Base-by-base conservation (phyloP, 1,284 basidiomycete genomes). In the Mycena citricolor region DNA sequence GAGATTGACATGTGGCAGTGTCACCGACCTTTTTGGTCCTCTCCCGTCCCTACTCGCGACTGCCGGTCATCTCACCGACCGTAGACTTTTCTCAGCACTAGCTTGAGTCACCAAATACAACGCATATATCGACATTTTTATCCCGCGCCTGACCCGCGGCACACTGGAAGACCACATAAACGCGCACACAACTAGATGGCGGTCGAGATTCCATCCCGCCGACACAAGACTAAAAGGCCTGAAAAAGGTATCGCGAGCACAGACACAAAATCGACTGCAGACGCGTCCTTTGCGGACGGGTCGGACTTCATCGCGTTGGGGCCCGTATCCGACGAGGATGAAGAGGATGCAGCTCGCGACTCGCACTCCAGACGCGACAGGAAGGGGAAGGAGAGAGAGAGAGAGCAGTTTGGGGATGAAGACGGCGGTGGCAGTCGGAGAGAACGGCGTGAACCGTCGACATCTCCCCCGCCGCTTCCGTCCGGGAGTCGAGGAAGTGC, bases 291-390 rank as follows among this genome's bases (percentile, higher is more conserved):
- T 13, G 46, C 42, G 14, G 51, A 48, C 30, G 46, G 51, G 22
- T 43, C 35, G 22, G 51, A 52, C 32, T 52, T 52, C 28, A 52
- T 52, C 16, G 28, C 28, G 10, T 26, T 52, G 10, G 47, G 32
- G 14, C 8, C 14, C 32, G 42, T 41, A 29, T 41, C 35, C 11
- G 46, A 52, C 39, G 22, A 14, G 13, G 40, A 46, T 35, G 19
- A 49, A 12, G 24, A 5, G n/a, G 37, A 49, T 4, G 24, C 30
- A 8, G 22, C 19, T 12, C 22, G 30, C 21, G 35, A 42, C 3
- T 24, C 29, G 17, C 29, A 44, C 11, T 26, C 31, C 20, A 32
- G 33, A 16, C 3, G 24, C 13, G 29, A 31, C 4, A 17, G 36
- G 38, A 47, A 44, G 31, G 45, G 34, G 12, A 42, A 36, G 36